Evolutionary conservation across 2,329 filamentous ascomycete genomes (phyloP), one percentile per base, ranked within the genome.

Genomic region (Penicillium fuscoglaucum): DNA sequence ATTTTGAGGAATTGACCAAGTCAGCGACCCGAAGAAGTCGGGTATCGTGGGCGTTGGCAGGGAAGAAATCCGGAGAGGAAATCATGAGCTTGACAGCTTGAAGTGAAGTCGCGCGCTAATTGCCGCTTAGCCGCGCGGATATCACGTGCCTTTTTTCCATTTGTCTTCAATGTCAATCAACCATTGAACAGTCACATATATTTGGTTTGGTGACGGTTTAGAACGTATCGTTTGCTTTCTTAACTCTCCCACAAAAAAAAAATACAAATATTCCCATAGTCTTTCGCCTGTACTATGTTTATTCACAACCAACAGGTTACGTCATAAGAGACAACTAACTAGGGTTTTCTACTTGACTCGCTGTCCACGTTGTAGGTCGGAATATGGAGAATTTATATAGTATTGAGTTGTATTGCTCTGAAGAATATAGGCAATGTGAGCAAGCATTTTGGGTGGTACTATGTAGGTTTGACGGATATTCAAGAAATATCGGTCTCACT

Each of bases 71-170:
- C 61, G 40, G 53, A 59, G 61, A 56, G 57, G 59, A 64, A 62
- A 64, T 58, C 61, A 61, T 55, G 57, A 66, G 63, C 64, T 68
- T 51, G 58, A 65, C 55, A 66, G 62, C 66, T 64, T 57, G 61
- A 49, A 58, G 58, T 66, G 64, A 67, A 66, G 68, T 69, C 63
- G 61, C 62, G 70, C 70, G 70, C 56, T 60, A 68, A 59, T 50
- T 60, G 56, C 57, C 59, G 63, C 43, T 52, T 68, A 35, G 55
- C 58, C 69, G 70, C 68, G 68, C 67, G 66, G 56, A 52, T 66
- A 60, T 61, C 59, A 61, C 59, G 56, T 61, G 59, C 6, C 48
- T 24, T 13, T 17, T 37, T 48, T 35, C 46, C 15, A 35, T 2
- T 12, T 26, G 12, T 8, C 21, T 17, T n/a, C 31, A n/a, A 48